Conservation (phyloP, 2,329 filamentous ascomycete species). For the Lachnellula arida region DNA sequence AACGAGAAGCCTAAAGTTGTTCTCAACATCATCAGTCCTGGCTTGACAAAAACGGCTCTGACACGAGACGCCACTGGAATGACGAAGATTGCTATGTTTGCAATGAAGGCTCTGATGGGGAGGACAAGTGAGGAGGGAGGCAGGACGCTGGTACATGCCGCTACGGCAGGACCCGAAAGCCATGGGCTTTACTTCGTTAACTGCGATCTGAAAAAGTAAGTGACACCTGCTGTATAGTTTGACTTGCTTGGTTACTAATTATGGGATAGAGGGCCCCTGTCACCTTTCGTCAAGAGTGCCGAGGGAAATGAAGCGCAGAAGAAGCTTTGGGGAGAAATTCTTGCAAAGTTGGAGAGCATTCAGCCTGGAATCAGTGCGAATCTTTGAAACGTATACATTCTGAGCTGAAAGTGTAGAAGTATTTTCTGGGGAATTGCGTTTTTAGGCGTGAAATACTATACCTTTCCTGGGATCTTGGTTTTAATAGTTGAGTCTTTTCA, state of each 20-base stretch:
- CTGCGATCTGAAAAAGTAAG: constrained; percentile 16
- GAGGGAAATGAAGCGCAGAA: constrained; percentile 13
- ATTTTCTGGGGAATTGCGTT: no score
- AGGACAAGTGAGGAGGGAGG: constrained; percentile 31
- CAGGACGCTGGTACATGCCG: constrained; percentile 30
- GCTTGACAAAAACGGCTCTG: constrained; percentile 28
- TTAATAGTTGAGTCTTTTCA: no score
- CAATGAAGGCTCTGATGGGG: constrained; percentile 15
- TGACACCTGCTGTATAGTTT: not conserved
- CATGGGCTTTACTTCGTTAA: constrained; percentile 25
- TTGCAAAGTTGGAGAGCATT: constrained; percentile 11
- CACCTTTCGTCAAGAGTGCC: constrained; percentile 7
- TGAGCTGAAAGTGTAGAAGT: no score
- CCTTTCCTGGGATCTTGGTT: no score
- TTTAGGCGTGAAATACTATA: no score
- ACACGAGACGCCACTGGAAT: constrained; percentile 15
- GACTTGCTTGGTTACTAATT: not conserved
- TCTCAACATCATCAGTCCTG: constrained; percentile 28
- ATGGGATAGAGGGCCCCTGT: constrained; percentile 1
- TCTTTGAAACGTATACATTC: not conserved
- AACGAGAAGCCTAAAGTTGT: constrained; percentile 17
- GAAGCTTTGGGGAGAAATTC: constrained; percentile 19
- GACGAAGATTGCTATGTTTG: not conserved
- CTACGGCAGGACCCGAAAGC: constrained; percentile 25
- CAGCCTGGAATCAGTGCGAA: constrained; percentile 1